These are phyloP conservation scores for Carex littledalei DNA, from an alignment of 176 grass and related monocot species.

Conservation along the genomic window DNA sequence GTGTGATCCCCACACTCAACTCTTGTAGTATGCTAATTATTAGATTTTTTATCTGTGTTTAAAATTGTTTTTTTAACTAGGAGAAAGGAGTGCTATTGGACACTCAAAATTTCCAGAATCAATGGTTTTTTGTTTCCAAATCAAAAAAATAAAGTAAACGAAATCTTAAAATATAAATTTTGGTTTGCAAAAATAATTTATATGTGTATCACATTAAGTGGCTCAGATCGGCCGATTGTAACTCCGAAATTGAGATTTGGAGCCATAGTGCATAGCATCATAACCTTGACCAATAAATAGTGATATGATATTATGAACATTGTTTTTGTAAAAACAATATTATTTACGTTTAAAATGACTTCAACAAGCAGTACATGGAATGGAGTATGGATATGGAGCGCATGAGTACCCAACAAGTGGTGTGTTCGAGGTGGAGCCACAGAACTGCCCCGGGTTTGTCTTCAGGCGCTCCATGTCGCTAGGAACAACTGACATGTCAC, in stretches of 20 bases:
- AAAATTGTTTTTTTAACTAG: background rate
- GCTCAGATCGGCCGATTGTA: background rate
- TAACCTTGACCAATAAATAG: background rate
- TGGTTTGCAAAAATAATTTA: background rate
- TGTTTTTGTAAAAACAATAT: background rate
- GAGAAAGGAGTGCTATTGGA: background rate
- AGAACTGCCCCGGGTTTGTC: slow-evolving; percentile 71
- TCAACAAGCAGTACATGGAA: slow-evolving; percentile 56
- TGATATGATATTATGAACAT: background rate
- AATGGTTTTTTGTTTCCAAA: background rate
- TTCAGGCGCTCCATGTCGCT: slow-evolving; percentile 74
- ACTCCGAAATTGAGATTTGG: background rate
- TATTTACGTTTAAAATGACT: background rate
- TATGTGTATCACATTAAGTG: background rate
- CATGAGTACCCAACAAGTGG: slow-evolving; percentile 77
- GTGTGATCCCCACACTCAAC: background rate
- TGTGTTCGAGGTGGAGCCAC: slow-evolving; percentile 84
- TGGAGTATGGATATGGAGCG: slow-evolving; percentile 88
- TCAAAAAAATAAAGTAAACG: background rate
- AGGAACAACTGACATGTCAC: slow-evolving; percentile 65
- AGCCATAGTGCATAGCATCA: background rate
- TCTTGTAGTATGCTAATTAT: background rate
- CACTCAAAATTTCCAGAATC: background rate
- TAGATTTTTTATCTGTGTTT: background rate
- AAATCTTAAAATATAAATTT: background rate